Percentiles rank a stretch among this genome's conserved stretches.
Conservation (phyloP, 2,329 filamentous ascomycete genomes). For the Alternaria atra region DNA sequence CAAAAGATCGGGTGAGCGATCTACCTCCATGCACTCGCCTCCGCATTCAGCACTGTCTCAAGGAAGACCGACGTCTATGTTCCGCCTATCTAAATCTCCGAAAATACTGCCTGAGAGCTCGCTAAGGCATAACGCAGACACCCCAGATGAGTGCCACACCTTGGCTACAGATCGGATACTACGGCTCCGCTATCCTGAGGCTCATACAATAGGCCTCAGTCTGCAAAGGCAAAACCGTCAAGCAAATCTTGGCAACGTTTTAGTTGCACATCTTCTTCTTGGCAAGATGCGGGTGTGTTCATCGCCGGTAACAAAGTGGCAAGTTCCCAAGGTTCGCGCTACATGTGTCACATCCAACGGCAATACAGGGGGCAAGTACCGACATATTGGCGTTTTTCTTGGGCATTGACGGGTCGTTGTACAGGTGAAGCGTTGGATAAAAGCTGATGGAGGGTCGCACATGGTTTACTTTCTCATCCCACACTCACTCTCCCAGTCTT, state of each 20-base stretch:
- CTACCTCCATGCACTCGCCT: background rate
- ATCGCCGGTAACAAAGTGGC: constrained; percentile 23
- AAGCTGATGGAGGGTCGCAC: constrained; percentile 34
- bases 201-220: constrained; percentile 27
- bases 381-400: constrained; percentile 10
- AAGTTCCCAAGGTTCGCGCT: constrained; percentile 11
- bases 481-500: constrained; percentile 28
- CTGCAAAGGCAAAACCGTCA: constrained; percentile 24
- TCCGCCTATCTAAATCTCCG: constrained; percentile 12
- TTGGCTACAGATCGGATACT: constrained; percentile 30
- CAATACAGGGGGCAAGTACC: constrained; percentile 27
- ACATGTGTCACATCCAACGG: constrained; percentile 23
- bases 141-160: constrained; percentile 12
- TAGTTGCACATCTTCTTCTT: constrained; percentile 34
- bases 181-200: constrained; percentile 28
- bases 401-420: constrained; percentile 3
- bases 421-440: constrained; percentile 28
- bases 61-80: background rate
- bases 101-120: constrained; percentile 5
- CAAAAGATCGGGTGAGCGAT: background rate
- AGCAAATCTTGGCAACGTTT: constrained; percentile 43
- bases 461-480: constrained; percentile 25
- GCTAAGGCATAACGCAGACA: constrained; percentile 21
- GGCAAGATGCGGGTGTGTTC: constrained; percentile 33
- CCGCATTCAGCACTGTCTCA: constrained; percentile 15